Base-by-base conservation (phyloP, 2,329 filamentous ascomycete genomes). In the Magnaporthiopsis poae region DNA sequence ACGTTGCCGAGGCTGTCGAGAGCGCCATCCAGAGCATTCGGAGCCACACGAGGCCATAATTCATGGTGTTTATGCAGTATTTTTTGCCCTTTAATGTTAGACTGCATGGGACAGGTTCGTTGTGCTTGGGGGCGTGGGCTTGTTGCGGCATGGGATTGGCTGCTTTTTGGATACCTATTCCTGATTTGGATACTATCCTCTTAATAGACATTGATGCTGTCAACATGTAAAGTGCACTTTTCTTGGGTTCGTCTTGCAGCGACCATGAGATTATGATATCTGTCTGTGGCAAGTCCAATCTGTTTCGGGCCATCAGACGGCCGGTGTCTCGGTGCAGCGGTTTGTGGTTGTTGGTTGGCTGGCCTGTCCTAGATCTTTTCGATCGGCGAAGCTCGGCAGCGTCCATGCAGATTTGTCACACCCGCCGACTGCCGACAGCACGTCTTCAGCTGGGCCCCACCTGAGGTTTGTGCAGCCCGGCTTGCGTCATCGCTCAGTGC, bases 1-100 rank as follows among this genome's bases (percentile, higher is more conserved):
- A 83, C 68, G 71, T 83, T 21, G 71, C 75, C 29, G 78, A 78
- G 25, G 80, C 80, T 8, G 74, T 82, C 5, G 75, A 78, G 46
- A 72, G 73, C 2, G 77, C 76, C n/a, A 52, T 71, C n/a, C 66
- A 66, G 39, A 64, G 62, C 62, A 33, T 66, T 25, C 39, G 60
- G 60, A 56, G 60, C 25, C 60, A 61, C 46, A 13, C 46, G 46
- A 8, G n/a, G 13, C 18, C 18, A 25, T 56, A 25, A 11, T 56
- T 8, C n/a, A 21, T 9, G 8, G 46, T 25, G 21, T 25, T n/a
- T 9, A 18, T 18, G 39, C 13, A 5, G 15, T 15, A 13, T 18
- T 46, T 46, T 46, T 46, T 46, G 13, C 15, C 15, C 15, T 46
- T 5, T 46, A 46, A 13, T 18, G 39, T 25, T 56, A n/a, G 21